Percentiles rank a stretch among this genome's conserved stretches.
Conservation (phyloP, 1,284 basidiomycete species). For the Naganishia albida region DNA sequence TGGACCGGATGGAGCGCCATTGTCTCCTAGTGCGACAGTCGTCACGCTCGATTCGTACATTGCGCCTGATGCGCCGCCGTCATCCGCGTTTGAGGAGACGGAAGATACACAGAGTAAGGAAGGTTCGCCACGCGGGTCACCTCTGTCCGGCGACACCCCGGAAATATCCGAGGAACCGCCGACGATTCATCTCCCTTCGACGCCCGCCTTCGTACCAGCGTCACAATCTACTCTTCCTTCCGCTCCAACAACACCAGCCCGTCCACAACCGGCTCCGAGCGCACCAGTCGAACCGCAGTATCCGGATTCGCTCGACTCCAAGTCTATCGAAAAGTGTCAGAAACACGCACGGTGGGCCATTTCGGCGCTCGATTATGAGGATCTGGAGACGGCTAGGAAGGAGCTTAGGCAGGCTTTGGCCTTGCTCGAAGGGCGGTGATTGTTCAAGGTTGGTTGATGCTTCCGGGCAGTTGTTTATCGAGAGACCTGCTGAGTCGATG, state of each 20-base stretch:
- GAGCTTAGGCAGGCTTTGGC: slow-evolving; percentile 72
- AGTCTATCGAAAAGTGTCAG: slow-evolving; percentile 68
- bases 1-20: slow-evolving; percentile 52
- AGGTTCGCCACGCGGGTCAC: not conserved
- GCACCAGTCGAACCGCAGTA: slow-evolving; percentile 10
- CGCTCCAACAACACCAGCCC: slow-evolving; percentile 5
- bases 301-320: slow-evolving; percentile 34
- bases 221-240: not conserved
- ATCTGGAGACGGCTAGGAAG: slow-evolving; percentile 74
- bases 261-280: slow-evolving; percentile 19
- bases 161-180: not conserved
- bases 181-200: slow-evolving; percentile 11
- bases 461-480: too few species aligned
- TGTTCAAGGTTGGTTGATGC: not conserved
- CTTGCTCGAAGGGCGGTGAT: slow-evolving; percentile 24
- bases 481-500: too few species aligned
- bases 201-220: slow-evolving; percentile 32
- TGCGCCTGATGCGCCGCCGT: slow-evolving; percentile 47
- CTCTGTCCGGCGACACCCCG: not conserved
- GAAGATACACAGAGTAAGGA: not conserved
- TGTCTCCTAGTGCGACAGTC: slow-evolving; percentile 45
- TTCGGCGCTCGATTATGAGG: slow-evolving; percentile 88
- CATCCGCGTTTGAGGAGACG: slow-evolving; percentile 38
- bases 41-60: slow-evolving; percentile 44
- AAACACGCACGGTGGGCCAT: slow-evolving; percentile 90